Evolutionary conservation across 768 basidiomycete species (phyloP), one percentile per base, ranked within the genome.

Genomic region (Naematelia encephala): DNA sequence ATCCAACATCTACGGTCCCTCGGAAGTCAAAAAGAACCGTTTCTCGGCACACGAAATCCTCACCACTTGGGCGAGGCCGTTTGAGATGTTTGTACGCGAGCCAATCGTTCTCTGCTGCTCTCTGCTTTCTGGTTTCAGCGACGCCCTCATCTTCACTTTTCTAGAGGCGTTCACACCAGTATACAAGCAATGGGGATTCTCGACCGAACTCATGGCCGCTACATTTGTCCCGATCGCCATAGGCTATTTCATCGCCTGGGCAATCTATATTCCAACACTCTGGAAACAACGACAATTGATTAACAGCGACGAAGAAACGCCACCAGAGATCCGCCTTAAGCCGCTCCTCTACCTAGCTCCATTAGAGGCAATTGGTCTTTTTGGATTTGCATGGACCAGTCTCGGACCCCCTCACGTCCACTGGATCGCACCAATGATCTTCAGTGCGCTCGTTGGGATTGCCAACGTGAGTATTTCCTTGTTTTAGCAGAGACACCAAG

Each of bases 351-450:
- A 49, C 49, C 60, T 51, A 54, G 69, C 65, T 30, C 73, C 55
- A 44, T 66, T 67, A 5, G 63, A 64, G 54, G 57, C 54, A 10
- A 57, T 77, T 48, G 72, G 56, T 68, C 54, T 70, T 2, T 60
- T 70, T 46, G 65, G 65, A 0, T 70, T 70, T 58, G 68, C 68
- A 0, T 70, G 68, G 68, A 70, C 64, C 16, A 59, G 61, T 44
- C 57, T 74, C 57, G 68, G 68, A 21, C 59, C 65, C 1, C 61
- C 66, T 81, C 67, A 8, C 5, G 65, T 85, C 0, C 87, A 83
- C 66, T 87, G 84, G 83, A 82, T 86, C 58, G 83, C 84, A 1
- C 84, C 86, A 13, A 83, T 88, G 72, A 72, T 87, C 44, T 83
- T 83, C 68, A 61, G 61, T 2, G 67, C 68, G 11, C 43, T 74